Conservation (phyloP, 2,329 filamentous ascomycete species). For the Torrubiella hemipterigena region DNA sequence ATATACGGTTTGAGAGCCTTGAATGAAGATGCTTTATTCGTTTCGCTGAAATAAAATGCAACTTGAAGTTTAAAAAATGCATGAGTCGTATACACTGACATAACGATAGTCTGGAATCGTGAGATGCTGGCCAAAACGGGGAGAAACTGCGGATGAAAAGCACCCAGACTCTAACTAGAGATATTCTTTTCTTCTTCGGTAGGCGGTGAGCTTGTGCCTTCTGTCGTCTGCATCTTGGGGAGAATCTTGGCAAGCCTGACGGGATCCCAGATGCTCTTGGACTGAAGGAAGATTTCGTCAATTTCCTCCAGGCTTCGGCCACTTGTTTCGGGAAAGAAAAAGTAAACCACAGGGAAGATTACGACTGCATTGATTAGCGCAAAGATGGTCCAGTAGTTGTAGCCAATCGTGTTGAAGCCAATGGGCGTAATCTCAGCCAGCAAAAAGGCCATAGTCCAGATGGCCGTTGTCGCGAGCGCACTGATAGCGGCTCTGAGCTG, state of each 20-base stretch:
- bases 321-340: slow-evolving; percentile 31
- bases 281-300: slow-evolving; percentile 25
- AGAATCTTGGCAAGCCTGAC: slow-evolving; percentile 3
- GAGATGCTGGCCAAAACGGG: no score
- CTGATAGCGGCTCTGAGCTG: slow-evolving; percentile 27
- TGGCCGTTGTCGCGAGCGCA: slow-evolving; percentile 34
- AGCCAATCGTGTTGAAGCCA: slow-evolving; percentile 44
- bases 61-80: no score
- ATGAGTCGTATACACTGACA: no score
- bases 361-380: slow-evolving; percentile 23
- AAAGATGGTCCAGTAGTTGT: slow-evolving; percentile 31
- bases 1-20: no score
- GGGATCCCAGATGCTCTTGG: slow-evolving; percentile 7
- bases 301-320: slow-evolving; percentile 47
- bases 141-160: no score
- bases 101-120: no score
- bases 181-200: no score
- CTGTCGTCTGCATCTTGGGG: no score
- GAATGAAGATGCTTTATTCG: no score
- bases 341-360: slow-evolving; percentile 29
- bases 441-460: slow-evolving; percentile 20
- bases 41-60: no score
- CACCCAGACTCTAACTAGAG: no score
- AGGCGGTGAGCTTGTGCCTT: no score
- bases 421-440: slow-evolving; percentile 50